Base-by-base conservation (phyloP, 2,329 filamentous ascomycete species). In the Aspergillus aculeatinus region DNA sequence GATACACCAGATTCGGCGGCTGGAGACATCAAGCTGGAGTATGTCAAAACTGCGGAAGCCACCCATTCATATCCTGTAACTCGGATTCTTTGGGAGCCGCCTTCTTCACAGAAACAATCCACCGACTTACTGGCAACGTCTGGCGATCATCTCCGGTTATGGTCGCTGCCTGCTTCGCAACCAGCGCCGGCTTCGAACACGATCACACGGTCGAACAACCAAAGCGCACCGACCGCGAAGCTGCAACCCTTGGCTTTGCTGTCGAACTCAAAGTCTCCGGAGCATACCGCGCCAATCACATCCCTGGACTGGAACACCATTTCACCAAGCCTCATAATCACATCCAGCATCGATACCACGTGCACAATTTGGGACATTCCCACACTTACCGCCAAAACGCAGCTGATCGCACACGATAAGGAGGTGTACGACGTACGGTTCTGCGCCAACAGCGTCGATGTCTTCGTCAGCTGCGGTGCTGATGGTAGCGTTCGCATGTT, bases 361-460 rank as follows among this genome's bases (percentile, higher is more conserved):
- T 99, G 95, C 79, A 99, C 95, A 4, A 99, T 99, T 66, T 99
- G 95, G 95, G 95, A 99, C 75, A 99, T 99, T 58, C 95, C 95
- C 3, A 97, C 95, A 1, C 82, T 99, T 63, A 99, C 95, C 0
- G 95, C 95, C 55, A 99, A 99, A 79, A 99, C 95, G 2, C 95
- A 99, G 75, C 82, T 99, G 50, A 99, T 99, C 77, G 95, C 95
- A 21, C 95, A 99, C 75, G 95, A 99, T 79, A 98, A 98, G 77
- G 95, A 99, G 77, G 95, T 99, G 5, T 99, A 96, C 71, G 95
- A 99, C 74, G 95, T 99, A 51, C 88, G 95, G 21, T 99, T 99
- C 79, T 99, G 95, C 78, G 95, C 95, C 52, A 95, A 96, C 68
- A 97, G 92, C 69, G 92, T 96, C n/a, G 95, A 99, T 71, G 93